Percentiles rank a stretch among this genome's conserved stretches.
Evolutionary conservation across 208 protist genomes (phyloP).

Genomic region (Leishmania mexicana): DNA sequence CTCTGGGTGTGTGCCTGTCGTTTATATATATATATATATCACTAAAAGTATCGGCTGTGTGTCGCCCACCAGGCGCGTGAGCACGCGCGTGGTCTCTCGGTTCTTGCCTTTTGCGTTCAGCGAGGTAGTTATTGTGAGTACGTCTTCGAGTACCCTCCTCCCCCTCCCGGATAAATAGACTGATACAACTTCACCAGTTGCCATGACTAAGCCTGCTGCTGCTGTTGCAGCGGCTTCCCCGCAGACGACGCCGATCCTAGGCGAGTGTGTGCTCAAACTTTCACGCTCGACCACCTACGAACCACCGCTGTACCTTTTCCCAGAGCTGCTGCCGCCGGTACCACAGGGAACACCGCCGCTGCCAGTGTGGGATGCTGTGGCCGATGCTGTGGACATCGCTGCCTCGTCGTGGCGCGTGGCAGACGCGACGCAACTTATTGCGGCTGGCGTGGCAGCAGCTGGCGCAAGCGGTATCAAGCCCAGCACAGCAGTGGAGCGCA

Average conservation of each 20-base stretch:
- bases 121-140: background rate
- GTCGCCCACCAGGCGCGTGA: background rate
- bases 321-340: conserved; percentile 75
- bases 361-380: conserved; percentile 77
- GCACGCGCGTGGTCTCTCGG: background rate
- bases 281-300: conserved; percentile 70
- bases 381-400: conserved; percentile 70
- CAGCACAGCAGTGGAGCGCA: conserved; percentile 1
- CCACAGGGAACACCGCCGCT: conserved; percentile 63
- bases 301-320: conserved; percentile 88
- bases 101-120: background rate
- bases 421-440: conserved; percentile 42
- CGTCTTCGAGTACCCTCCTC: background rate
- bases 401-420: conserved; percentile 78
- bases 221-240: background rate
- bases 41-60: too few species aligned
- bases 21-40: background rate
- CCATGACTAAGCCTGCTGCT: background rate
- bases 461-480: background rate
- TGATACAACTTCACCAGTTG: background rate
- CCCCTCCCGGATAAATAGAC: background rate
- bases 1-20: background rate
- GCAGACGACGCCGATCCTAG: conserved; percentile 35
- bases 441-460: conserved; percentile 17
- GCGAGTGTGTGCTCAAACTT: conserved; percentile 69